These are phyloP conservation scores for Leucocoprinus leucothites DNA, from an alignment of 768 basidiomycete genomes.

Conservation along the genomic window DNA sequence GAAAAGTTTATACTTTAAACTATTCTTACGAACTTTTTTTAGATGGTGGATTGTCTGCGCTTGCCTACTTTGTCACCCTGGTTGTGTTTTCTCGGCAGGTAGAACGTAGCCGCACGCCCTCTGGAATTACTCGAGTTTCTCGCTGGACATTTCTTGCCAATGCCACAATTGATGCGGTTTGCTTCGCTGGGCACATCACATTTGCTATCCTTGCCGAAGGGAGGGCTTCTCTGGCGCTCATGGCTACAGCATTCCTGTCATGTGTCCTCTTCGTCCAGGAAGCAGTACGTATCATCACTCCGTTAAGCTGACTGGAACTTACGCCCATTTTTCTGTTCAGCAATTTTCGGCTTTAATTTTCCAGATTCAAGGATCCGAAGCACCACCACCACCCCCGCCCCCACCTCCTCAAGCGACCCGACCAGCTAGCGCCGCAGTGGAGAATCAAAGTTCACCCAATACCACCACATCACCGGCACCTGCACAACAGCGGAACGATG, in stretches of 20 bases:
- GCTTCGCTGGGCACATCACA: slow-evolving; percentile 86
- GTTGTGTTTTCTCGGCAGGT: slow-evolving; percentile 72
- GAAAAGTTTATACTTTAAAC: background rate
- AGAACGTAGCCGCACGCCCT: slow-evolving; percentile 71
- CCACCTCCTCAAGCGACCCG: background rate
- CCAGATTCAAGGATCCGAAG: slow-evolving; percentile 81
- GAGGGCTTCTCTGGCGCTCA: slow-evolving; percentile 71
- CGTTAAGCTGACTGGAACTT: background rate
- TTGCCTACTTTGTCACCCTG: slow-evolving; percentile 67
- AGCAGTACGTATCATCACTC: slow-evolving; percentile 52
- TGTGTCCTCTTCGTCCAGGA: slow-evolving; percentile 79
- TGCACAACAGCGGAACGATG: slow-evolving; percentile 21
- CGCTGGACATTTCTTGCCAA: slow-evolving; percentile 82
- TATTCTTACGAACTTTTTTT: slow-evolving; percentile 11
- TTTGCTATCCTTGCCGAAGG: slow-evolving; percentile 86
- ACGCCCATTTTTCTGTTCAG: slow-evolving; percentile 34
- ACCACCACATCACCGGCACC: slow-evolving; percentile 14
- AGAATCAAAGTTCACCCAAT: slow-evolving; percentile 13
- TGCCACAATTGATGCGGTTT: slow-evolving; percentile 75
- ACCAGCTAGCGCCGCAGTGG: background rate
- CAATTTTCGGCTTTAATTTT: slow-evolving; percentile 82
- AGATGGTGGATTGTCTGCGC: slow-evolving; percentile 73
- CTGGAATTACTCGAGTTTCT: slow-evolving; percentile 75
- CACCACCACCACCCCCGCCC: slow-evolving; percentile 29
- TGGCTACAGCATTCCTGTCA: slow-evolving; percentile 83